A percentile compares a stretch with the other conserved stretches of the same genome.
These are phyloP conservation scores for Epichloe typhina DNA, from an alignment of 2,329 filamentous ascomycete genomes.

Conservation along the genomic window DNA sequence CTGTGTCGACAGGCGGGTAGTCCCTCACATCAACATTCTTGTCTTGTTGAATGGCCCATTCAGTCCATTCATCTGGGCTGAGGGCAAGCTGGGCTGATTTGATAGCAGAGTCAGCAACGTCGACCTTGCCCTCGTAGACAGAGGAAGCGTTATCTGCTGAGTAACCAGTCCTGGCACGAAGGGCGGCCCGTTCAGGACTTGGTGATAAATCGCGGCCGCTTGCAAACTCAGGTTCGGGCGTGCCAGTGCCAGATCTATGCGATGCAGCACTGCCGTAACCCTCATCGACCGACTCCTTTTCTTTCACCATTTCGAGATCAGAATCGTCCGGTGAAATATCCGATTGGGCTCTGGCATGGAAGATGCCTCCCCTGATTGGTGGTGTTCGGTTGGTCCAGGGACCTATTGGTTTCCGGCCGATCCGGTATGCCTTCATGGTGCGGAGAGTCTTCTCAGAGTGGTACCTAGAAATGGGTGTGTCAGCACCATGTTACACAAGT, in stretches of 20 bases:
- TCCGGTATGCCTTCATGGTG: conserved; percentile 46
- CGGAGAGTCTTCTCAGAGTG: conserved; percentile 39
- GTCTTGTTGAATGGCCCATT: conserved; percentile 22
- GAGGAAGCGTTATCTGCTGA: background rate
- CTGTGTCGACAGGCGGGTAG: conserved; percentile 40
- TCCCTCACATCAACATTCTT: conserved; percentile 20
- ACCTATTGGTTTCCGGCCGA: conserved; percentile 39
- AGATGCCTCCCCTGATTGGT: conserved; percentile 41
- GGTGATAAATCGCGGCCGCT: background rate
- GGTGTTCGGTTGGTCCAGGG: conserved; percentile 46
- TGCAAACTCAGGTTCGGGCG: conserved; percentile 2
- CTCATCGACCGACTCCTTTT: conserved; percentile 6
- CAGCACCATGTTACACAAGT: conserved; percentile 7
- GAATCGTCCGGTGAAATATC: conserved; percentile 7
- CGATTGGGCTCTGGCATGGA: conserved; percentile 3
- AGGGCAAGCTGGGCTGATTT: conserved; percentile 3
- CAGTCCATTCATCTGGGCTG: conserved; percentile 17
- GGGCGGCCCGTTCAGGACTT: background rate
- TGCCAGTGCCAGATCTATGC: conserved; percentile 2
- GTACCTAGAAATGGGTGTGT: conserved; percentile 31
- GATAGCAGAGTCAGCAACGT: background rate
- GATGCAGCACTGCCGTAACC: conserved; percentile 7
- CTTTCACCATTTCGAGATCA: conserved; percentile 5
- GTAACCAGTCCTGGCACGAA: conserved; percentile 1
- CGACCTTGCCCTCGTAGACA: background rate